phyloP scores from a whole-genome alignment of 345 rosid species.

The Xanthoceras sorbifolium region DNA sequence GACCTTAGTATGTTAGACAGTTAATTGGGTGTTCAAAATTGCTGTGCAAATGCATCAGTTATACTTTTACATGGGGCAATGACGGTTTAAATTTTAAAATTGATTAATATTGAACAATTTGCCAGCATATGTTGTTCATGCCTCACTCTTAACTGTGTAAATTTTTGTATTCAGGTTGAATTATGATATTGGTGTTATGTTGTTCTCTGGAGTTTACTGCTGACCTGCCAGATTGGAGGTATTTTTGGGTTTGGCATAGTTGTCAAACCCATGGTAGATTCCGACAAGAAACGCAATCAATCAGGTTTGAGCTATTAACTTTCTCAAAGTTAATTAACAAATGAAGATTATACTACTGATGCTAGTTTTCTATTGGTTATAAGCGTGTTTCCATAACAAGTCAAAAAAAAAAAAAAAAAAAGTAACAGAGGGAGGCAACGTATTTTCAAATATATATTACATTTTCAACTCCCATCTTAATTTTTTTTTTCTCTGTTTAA shows the following conservation, averaged over 20 bases:
- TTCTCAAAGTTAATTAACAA: conserved; percentile 4
- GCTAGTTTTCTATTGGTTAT: conserved; percentile 9
- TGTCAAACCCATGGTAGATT: conserved; percentile 12
- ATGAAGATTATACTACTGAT: background rate
- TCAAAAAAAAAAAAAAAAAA: background rate
- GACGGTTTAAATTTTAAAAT: background rate
- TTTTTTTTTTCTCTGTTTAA: background rate
- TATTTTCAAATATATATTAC: background rate
- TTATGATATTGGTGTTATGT: conserved; percentile 4
- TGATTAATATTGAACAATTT: background rate
- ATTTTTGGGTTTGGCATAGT: conserved; percentile 10
- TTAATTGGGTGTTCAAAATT: background rate
- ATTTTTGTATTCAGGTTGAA: conserved; percentile 21
- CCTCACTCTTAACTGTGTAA: background rate
- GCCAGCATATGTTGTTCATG: background rate
- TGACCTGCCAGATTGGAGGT: conserved; percentile 10
- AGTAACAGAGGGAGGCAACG: background rate
- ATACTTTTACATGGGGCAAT: no score
- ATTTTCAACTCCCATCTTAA: background rate
- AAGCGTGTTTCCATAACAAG: background rate
- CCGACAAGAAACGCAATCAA: conserved; percentile 16
- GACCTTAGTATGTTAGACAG: background rate
- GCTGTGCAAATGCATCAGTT: conserved; percentile 1
- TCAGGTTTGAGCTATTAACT: conserved; percentile 40
- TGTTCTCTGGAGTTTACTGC: background rate